These are phyloP conservation scores for Phyllostachys edulis DNA, from an alignment of 176 grass and related monocot species.

Conservation along the genomic window DNA sequence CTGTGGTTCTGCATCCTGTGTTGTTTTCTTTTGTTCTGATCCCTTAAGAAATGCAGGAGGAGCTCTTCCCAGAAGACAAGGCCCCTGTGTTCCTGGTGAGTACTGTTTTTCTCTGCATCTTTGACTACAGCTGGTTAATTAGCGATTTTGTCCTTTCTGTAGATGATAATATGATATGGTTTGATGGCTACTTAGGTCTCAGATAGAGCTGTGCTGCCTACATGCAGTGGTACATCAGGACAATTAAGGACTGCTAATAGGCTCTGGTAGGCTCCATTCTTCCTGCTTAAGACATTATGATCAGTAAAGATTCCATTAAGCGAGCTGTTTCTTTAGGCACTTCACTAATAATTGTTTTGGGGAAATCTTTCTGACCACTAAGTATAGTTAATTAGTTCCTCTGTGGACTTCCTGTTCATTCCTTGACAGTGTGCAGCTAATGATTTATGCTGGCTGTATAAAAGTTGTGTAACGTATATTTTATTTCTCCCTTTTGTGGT, in stretches of 20 bases:
- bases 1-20: constrained; percentile 7
- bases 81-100: constrained; percentile 34
- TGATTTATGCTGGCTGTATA: too few species aligned
- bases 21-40: constrained; percentile 16
- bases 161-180: constrained; percentile 24
- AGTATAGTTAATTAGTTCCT: too few species aligned
- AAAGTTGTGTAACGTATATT: too few species aligned
- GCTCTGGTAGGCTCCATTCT: too few species aligned
- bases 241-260: constrained; percentile 32
- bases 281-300: too few species aligned
- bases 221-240: constrained; percentile 18
- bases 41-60: constrained; percentile 24
- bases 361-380: too few species aligned
- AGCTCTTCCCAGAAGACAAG: constrained; percentile 43
- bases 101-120: constrained; percentile 19
- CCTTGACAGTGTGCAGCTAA: too few species aligned
- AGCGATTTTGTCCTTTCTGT: constrained; percentile 36
- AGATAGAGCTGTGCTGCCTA: constrained; percentile 9
- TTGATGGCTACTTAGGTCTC: constrained; percentile 26
- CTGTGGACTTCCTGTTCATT: too few species aligned
- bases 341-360: too few species aligned
- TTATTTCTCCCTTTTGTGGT: too few species aligned
- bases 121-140: constrained; percentile 34
- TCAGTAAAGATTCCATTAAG: too few species aligned
- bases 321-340: too few species aligned